Base-by-base conservation (phyloP, 805 yeast genomes). In the Ogataea thermomethanolica region DNA sequence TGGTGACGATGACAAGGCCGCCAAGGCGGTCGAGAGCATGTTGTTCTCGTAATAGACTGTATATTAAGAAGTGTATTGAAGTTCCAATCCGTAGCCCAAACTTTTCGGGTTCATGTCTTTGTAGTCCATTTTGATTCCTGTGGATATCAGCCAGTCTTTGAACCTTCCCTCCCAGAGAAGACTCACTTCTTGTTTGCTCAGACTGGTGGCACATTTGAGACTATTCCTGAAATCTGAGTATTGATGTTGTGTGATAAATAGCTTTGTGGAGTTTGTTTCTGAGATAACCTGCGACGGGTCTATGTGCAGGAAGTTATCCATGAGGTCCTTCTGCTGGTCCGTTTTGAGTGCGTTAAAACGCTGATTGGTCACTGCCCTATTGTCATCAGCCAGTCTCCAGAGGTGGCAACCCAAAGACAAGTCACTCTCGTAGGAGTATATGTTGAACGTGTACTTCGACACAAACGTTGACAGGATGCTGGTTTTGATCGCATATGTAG, bases 381-480 rank as follows among this genome's bases (percentile, higher is more conserved):
- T 11, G 8, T 37, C 29, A 25, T 44, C 50, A 4, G 52, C 64
- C 25, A 67, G 67, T 43, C 78, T 76, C 82, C 91, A 87, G 15
- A 90, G 59, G 53, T 90, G 96, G 52, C 86, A 79, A 3, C 99
- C 99, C 21, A 93, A 62, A 0, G 91, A 79, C 35, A 93, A 65
- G 57, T 91, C 86, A 38, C 95, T 84, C 49, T 86, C 84, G 54
- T 91, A 90, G 0, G 98, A 91, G 57, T 86, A 91, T 38, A 88
- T 65, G 56, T 93, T 93, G 62, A 93, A 91, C 55, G 87, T 95
- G 55, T 88, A 90, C 43, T 83, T 75, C 5, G 95, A 84, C 33
- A 89, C 78, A 39, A 91, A 81, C 0, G 95, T 82, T 1, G 91
- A 78, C 23, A 76, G 73, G 2, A 79, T 71, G 5, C 86, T 78